phyloP scores from a whole-genome alignment of 768 basidiomycete species.

The Pisolithus marmoratus region DNA sequence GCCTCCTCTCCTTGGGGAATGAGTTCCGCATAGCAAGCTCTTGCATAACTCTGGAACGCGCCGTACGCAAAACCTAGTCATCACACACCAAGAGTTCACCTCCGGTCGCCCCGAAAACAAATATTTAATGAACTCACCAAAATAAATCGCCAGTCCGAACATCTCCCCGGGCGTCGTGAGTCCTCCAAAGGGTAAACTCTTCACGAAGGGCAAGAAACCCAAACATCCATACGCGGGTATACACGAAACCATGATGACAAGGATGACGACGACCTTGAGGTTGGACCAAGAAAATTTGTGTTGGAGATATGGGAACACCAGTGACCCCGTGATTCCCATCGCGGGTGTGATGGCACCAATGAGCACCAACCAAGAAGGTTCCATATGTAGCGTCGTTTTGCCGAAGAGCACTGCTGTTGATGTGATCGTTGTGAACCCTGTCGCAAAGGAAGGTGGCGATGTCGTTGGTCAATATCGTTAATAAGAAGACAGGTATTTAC shows the following conservation, averaged over 20 bases:
- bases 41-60: conserved; percentile 85
- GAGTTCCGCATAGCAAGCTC: conserved; percentile 83
- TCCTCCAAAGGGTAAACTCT: conserved; percentile 54
- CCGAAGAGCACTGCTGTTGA: conserved; percentile 90
- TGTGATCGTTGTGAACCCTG: conserved; percentile 89
- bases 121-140: conserved; percentile 45
- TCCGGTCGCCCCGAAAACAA: too few species aligned
- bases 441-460: not conserved
- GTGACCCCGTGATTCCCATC: conserved; percentile 77
- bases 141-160: conserved; percentile 77
- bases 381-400: conserved; percentile 83
- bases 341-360: conserved; percentile 75
- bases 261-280: conserved; percentile 53
- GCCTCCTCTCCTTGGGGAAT: conserved; percentile 88
- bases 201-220: conserved; percentile 61
- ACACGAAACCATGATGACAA: conserved; percentile 60
- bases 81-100: too few species aligned
- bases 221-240: conserved; percentile 81
- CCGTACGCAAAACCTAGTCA: conserved; percentile 68
- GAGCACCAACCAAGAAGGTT: conserved; percentile 67
- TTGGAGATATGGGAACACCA: conserved; percentile 77
- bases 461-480: not conserved
- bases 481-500: conserved; percentile 35
- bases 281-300: conserved; percentile 60
- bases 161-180: conserved; percentile 79